phyloP scores from a whole-genome alignment of 2,329 filamentous ascomycete genomes.

The Cucurbitaria berberidis region DNA sequence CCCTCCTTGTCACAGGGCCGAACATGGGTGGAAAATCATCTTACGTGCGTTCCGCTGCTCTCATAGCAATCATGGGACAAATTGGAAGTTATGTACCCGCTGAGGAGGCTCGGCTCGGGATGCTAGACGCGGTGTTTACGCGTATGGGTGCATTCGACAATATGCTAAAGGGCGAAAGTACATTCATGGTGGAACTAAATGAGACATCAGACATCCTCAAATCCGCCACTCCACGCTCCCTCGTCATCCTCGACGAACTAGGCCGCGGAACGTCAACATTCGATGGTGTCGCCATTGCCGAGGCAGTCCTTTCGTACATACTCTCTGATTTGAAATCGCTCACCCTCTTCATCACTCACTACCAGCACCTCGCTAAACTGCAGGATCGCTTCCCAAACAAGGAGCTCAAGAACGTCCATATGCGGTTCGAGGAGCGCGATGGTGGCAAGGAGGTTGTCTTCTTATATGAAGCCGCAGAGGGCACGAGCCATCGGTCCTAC shows the following conservation, averaged over 20 bases:
- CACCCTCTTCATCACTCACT: slow-evolving; percentile 97
- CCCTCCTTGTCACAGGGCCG: slow-evolving; percentile 89
- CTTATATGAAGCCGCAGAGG: slow-evolving; percentile 88
- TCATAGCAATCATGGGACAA: slow-evolving; percentile 92
- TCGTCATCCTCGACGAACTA: slow-evolving; percentile 94
- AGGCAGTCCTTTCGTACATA: slow-evolving; percentile 86
- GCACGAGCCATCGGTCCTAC: slow-evolving; percentile 92
- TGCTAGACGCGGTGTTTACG: slow-evolving; percentile 90
- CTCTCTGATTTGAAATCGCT: slow-evolving; percentile 76
- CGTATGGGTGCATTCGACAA: slow-evolving; percentile 97
- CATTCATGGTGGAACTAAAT: slow-evolving; percentile 97
- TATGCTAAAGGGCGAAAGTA: slow-evolving; percentile 90
- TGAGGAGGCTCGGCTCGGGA: slow-evolving; percentile 72
- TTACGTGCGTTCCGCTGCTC: slow-evolving; percentile 89
- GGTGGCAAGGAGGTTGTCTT: slow-evolving; percentile 83
- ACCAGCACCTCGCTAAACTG: slow-evolving; percentile 82
- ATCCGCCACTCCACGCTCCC: slow-evolving; percentile 79
- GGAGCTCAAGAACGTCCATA: slow-evolving; percentile 86
- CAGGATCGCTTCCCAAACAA: slow-evolving; percentile 69
- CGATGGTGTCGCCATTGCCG: slow-evolving; percentile 94
- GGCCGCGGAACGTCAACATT: slow-evolving; percentile 93
- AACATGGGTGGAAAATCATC: slow-evolving; percentile 99
- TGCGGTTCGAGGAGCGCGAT: slow-evolving; percentile 71
- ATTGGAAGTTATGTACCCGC: slow-evolving; percentile 95
- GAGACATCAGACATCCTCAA: slow-evolving; percentile 93